Base-by-base conservation (phyloP, 1,139 yeast genomes). In the Pichia sp. region DNA sequence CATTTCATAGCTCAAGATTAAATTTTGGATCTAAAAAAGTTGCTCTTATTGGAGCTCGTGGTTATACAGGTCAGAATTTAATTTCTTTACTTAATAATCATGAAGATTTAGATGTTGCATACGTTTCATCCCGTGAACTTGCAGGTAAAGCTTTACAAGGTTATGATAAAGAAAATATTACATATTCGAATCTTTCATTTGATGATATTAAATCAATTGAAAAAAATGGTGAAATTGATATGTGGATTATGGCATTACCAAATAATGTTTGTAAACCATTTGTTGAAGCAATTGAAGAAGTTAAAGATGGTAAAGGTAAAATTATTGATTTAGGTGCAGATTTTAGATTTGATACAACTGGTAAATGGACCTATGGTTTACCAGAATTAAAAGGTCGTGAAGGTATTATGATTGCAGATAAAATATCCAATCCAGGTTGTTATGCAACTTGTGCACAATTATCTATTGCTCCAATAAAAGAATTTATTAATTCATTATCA, bases 201-300 rank as follows among this genome's bases (percentile, higher is more conserved):
- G 96, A 89, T 61, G 97, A 92, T 59, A 84, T 92, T 53, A 78
- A 79, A 60, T 69, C 73, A 53, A 70, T 92, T 52, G 98, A 90
- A 66, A 76, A 79, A 55, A 71, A 78, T 38, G 79, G 81, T 39
- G 87, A 79, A 45, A 87, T 92, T 45, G 98, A 94, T 59, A 82
- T 90, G 47, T 92, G 99, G 98, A 95, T 94, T 33, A 92, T 94
- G 98, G 98, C 98, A 2, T 75, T 94, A 59, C 98, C 99, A 52
- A 92, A 92, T 63, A 97, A 97, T 45, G 97, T 92, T 39, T 92
- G 97, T 69, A 85, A 85, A 68, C 97, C 98, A 46, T 90, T 92
- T 68, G 97, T 92, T 35, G 89, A 87, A 35, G 96, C 97, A 22
- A 87, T 92, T 59, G 92, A 86, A 58, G 71, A 80, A 22, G 85